Evolutionary conservation across 345 rosid genomes (phyloP), one percentile per base, ranked within the genome.

Genomic region (Hibiscus syriacus): DNA sequence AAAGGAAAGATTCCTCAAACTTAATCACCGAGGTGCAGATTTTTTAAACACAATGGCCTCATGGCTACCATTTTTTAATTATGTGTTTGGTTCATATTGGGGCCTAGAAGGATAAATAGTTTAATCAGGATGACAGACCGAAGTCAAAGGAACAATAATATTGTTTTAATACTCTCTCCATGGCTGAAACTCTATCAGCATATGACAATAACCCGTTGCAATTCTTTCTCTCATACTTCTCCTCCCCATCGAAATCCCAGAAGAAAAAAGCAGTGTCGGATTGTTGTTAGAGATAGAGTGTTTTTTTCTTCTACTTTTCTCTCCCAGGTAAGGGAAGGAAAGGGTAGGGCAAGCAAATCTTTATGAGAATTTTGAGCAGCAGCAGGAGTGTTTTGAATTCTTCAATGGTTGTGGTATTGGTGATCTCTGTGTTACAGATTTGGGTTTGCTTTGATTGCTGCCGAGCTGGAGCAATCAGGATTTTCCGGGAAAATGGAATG

Each of bases 381-480:
- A 46, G 71, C 20, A 72, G 71, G 74, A 76, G 70, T 27, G 17
- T 63, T 62, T 0, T 69, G 13, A 56, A 2, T 69, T 73, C 74
- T 49, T 73, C 79, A n/a, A 19, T 67, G 55, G 70, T 41, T 74
- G 74, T 70, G 26, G 1, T 77, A 66, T 55, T 68, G 53, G 22
- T 75, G 7, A 10, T 78, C 53, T 59, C 74, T 0, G 52, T 71
- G 30, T 19, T 80, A 14, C 88, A 84, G 81, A 73, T 82, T 80
- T 82, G 82, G 80, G 73, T 78, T 19, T 75, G 74, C 68, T n/a
- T 66, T 34, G 73, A 76, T 26, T 72, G 75, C 63, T 73, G 75
- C 63, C 70, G 71, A 26, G 86, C 77, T 19, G 86, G 72, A 50
- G 96, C 93, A 12, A 72, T 77, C 20, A 66, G 91, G 78, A 34